These are phyloP conservation scores for Sungouiella thailandica DNA, from an alignment of 805 yeast genomes.

Conservation along the genomic window DNA sequence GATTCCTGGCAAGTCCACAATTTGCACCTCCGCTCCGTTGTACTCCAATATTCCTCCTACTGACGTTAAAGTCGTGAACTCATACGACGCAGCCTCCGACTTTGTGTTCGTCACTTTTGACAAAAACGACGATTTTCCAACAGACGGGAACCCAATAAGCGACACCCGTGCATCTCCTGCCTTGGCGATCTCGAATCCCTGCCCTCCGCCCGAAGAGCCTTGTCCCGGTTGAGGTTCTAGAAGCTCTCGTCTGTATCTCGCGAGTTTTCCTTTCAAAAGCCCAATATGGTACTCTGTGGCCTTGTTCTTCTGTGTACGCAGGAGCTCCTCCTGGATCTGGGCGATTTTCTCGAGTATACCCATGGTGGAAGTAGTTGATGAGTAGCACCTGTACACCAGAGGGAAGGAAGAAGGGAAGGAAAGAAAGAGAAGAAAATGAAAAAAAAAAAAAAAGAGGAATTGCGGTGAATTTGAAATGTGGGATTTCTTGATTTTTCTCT, in stretches of 20 bases:
- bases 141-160: slow-evolving; percentile 94
- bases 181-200: slow-evolving; percentile 90
- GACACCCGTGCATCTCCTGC: slow-evolving; percentile 97
- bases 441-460: no score
- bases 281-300: slow-evolving; percentile 98
- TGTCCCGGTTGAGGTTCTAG: slow-evolving; percentile 84
- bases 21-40: slow-evolving; percentile 94
- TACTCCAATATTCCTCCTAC: slow-evolving; percentile 95
- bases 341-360: slow-evolving; percentile 62
- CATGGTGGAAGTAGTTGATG: slow-evolving; percentile 7
- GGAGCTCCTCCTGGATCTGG: slow-evolving; percentile 87
- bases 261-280: slow-evolving; percentile 87
- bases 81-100: slow-evolving; percentile 91
- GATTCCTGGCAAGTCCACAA: slow-evolving; percentile 96
- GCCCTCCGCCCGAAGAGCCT: slow-evolving; percentile 68
- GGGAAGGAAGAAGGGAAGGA: background rate
- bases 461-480: no score
- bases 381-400: slow-evolving; percentile 10
- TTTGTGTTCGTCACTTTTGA: slow-evolving; percentile 89
- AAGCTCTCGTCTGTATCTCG: slow-evolving; percentile 85
- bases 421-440: no score
- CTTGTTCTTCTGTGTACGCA: slow-evolving; percentile 93
- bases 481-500: no score
- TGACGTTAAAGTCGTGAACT: slow-evolving; percentile 92
- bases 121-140: slow-evolving; percentile 89